Evolutionary conservation across 495 filamentous ascomycete genomes (phyloP).

Genomic region (Xylaria grammica): DNA sequence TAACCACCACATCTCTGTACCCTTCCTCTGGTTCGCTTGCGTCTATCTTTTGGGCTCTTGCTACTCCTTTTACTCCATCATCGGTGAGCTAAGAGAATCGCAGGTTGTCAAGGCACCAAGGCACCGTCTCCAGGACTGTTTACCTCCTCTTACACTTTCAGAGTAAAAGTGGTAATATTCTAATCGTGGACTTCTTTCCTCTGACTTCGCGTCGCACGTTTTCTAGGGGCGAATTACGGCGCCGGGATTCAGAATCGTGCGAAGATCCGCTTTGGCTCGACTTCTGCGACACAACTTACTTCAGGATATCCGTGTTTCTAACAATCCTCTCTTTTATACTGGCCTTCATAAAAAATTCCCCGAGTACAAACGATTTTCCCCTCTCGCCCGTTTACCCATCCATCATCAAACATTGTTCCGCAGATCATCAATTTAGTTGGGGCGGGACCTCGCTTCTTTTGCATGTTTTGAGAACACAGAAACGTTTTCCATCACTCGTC

Average conservation of each 20-base stretch:
- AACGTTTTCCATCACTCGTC: background rate
- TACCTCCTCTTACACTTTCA: slow-evolving; percentile 6
- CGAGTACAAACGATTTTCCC: background rate
- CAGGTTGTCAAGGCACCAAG: slow-evolving; percentile 2
- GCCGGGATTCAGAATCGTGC: slow-evolving; percentile 4
- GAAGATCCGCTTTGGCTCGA: slow-evolving; percentile 22
- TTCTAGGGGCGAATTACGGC: slow-evolving; percentile 4
- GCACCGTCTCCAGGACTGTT: background rate
- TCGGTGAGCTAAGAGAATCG: slow-evolving; percentile 4
- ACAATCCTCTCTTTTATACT: slow-evolving; percentile 1
- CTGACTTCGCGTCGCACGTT: slow-evolving; percentile 6
- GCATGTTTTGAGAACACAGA: slow-evolving; percentile 9
- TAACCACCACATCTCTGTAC: background rate
- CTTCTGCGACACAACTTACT: slow-evolving; percentile 25
- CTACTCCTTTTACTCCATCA: slow-evolving; percentile 3
- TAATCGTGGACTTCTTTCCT: background rate
- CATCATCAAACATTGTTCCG: slow-evolving; percentile 23
- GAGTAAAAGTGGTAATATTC: slow-evolving; percentile 12
- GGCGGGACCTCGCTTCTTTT: slow-evolving; percentile 14
- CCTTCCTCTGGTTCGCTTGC: background rate
- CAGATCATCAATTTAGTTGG: slow-evolving; percentile 18
- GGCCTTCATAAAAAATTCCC: slow-evolving; percentile 8
- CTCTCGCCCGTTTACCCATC: slow-evolving; percentile 5
- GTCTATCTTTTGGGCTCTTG: background rate
- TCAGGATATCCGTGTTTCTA: slow-evolving; percentile 20